phyloP scores from a whole-genome alignment of 2,329 filamentous ascomycete species.

The Tolypocladium tropicale region DNA sequence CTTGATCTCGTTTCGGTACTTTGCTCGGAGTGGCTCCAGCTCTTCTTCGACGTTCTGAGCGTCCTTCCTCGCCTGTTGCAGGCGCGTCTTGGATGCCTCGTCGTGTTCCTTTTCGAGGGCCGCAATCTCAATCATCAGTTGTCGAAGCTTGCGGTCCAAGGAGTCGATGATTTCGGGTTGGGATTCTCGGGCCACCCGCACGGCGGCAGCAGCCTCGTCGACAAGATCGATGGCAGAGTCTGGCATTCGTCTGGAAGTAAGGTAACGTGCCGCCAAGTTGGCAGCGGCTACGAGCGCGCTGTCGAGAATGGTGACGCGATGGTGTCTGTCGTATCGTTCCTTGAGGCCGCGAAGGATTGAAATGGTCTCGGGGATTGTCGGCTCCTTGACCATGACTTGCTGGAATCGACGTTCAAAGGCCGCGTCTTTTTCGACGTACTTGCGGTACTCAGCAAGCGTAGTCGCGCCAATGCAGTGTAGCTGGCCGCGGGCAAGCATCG shows the following conservation, averaged over 20 bases:
- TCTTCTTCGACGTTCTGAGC: constrained; percentile 93
- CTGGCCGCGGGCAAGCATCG: constrained; percentile 93
- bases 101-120: constrained; percentile 91
- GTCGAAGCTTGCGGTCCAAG: constrained; percentile 78
- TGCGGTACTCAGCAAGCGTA: constrained; percentile 88
- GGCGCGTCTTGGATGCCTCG: constrained; percentile 75
- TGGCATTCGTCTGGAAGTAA: constrained; percentile 81
- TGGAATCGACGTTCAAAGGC: constrained; percentile 98
- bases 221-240: constrained; percentile 96
- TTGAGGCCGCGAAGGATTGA: constrained; percentile 98
- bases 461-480: constrained; percentile 97
- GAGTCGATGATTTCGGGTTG: constrained; percentile 94
- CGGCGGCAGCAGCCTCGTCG: constrained; percentile 93
- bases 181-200: constrained; percentile 88
- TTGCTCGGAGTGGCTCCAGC: constrained; percentile 79
- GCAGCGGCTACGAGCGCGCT: constrained; percentile 85
- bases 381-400: constrained; percentile 95
- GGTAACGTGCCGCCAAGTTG: constrained; percentile 85
- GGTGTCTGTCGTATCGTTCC: constrained; percentile 96
- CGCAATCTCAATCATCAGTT: constrained; percentile 95
- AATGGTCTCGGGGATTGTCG: constrained; percentile 76
- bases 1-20: constrained; percentile 89
- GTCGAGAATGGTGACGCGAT: constrained; percentile 93
- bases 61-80: constrained; percentile 76
- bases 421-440: constrained; percentile 98